These are phyloP conservation scores for Fusarium begoniae DNA, from an alignment of 2,329 filamentous ascomycete genomes.

Conservation along the genomic window DNA sequence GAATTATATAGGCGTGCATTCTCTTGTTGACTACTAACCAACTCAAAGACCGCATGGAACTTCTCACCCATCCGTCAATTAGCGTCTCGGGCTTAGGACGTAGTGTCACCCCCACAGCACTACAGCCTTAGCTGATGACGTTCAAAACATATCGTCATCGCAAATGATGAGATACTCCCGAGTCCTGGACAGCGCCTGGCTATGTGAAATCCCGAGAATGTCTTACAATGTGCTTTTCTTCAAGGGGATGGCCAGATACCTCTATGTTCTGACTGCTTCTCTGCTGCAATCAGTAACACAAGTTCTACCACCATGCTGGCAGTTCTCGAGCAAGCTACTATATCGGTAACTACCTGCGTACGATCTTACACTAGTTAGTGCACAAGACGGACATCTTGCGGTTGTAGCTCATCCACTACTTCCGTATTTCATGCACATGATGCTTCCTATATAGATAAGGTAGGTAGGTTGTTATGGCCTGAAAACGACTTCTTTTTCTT, in stretches of 20 bases:
- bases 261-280: background rate
- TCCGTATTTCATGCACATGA: conserved; percentile 14
- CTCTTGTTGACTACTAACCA: background rate
- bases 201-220: background rate
- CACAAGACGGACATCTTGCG: conserved; percentile 11
- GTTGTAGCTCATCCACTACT: conserved; percentile 14
- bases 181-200: background rate
- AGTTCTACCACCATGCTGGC: background rate
- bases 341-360: too few relatives aligned
- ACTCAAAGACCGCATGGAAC: background rate
- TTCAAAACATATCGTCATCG: conserved; percentile 1
- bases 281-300: background rate
- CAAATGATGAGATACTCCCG: background rate
- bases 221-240: background rate
- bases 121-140: conserved; percentile 23
- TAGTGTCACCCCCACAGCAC: conserved; percentile 18
- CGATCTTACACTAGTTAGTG: too few relatives aligned
- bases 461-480: background rate
- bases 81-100: conserved; percentile 12
- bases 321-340: background rate
- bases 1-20: background rate
- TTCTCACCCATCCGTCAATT: background rate
- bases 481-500: background rate
- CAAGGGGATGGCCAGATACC: background rate
- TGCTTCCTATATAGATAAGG: background rate